Evolutionary conservation across 1,284 basidiomycete genomes (phyloP), one percentile per base, ranked within the genome.

Genomic region (Pseudozyma hubeiensis): DNA sequence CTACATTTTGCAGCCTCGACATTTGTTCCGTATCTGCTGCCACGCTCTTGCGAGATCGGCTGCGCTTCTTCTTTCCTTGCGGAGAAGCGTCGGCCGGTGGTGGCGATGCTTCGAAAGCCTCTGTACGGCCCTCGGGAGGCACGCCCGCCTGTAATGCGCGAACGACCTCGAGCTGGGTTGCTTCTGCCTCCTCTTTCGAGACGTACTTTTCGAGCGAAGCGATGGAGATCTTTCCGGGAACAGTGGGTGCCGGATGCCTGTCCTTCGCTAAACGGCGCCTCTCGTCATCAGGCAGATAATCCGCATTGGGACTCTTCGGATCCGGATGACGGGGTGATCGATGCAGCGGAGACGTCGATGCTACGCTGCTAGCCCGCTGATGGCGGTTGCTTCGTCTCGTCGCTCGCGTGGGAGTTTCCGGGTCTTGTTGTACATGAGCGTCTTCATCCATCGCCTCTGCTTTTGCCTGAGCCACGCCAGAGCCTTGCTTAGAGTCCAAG

Each of bases 241-340:
- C 39, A n/a, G 13, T 16, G 9, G 45, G 44, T 19, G 50, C 30
- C n/a, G 60, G 53, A 48, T 73, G 64, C 41, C 70, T 54, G 11
- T 64, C 57, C 24, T 46, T 47, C 7, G 41, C 35, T 39, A 73
- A 33, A 16, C 44, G 45, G 51, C 55, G 53, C 31, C 70, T 54
- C 43, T 73, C 70, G 3, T 73, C 61, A 8, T 73, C 64, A 4
- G 70, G 70, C 30, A 73, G 53, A 43, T 67, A 73, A 47, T 73
- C 57, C 33, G 70, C 70, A 11, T 68, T 56, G n/a, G 70, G 49
- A 37, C 57, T 68, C 24, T 17, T 50, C 24, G 70, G 61, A 51
- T 68, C 61, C 5, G 56, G 44, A 17, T 54, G 65, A 31, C 61
- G 60, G 49, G 64, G 70, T n/a, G 70, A 60, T 7, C 61, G 69